These are phyloP conservation scores for Saccharomycopsis phalli DNA, from an alignment of 1,139 yeast species.

Conservation along the genomic window DNA sequence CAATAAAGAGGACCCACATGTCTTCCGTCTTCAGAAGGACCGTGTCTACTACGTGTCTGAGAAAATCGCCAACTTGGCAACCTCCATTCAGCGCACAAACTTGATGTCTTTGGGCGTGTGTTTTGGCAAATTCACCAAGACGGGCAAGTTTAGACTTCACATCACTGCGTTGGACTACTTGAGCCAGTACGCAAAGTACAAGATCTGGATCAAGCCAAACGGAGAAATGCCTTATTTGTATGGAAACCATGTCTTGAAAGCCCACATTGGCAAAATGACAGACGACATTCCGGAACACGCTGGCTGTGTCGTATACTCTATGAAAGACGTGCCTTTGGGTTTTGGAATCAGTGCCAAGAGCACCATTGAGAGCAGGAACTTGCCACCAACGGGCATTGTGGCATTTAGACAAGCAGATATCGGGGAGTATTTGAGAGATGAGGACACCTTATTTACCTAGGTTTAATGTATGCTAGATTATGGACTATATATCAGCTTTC, in stretches of 20 bases:
- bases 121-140: constrained; percentile 93
- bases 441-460: constrained; percentile 86
- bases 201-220: constrained; percentile 91
- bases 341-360: constrained; percentile 94
- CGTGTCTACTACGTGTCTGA: constrained; percentile 90
- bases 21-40: constrained; percentile 91
- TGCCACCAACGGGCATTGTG: constrained; percentile 90
- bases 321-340: constrained; percentile 91
- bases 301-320: constrained; percentile 83
- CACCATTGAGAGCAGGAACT: constrained; percentile 77
- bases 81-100: constrained; percentile 80
- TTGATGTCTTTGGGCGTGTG: constrained; percentile 91
- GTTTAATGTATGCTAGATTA: constrained; percentile 6
- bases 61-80: constrained; percentile 75
- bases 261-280: constrained; percentile 93
- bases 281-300: constrained; percentile 98
- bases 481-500: not conserved
- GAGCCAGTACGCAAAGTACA: constrained; percentile 83
- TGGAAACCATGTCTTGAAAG: constrained; percentile 94
- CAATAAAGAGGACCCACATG: constrained; percentile 84
- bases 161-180: constrained; percentile 81
- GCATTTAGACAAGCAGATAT: constrained; percentile 97
- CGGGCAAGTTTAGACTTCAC: constrained; percentile 92
- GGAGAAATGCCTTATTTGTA: constrained; percentile 98
- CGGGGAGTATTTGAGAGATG: constrained; percentile 97